Conservation (phyloP, 176 grass and related monocot species). For the Saccharum spontaneum region DNA sequence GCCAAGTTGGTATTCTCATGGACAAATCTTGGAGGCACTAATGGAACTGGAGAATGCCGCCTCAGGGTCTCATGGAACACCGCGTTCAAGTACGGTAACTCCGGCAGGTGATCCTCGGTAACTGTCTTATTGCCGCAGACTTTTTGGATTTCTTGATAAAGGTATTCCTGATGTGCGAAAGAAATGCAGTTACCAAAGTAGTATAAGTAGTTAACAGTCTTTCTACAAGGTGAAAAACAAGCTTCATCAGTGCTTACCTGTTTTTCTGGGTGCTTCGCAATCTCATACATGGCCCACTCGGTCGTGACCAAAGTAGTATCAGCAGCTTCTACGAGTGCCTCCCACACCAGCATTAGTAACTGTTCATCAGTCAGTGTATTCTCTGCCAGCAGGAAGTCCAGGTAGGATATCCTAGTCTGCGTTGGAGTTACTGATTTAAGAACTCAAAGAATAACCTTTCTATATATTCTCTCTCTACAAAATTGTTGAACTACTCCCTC, state of each 20-base stretch:
- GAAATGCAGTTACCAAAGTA: neutral
- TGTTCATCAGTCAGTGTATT: constrained; percentile 69
- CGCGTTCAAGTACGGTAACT: constrained; percentile 58
- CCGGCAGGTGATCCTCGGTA: constrained; percentile 62
- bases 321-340: constrained; percentile 68
- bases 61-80: constrained; percentile 86
- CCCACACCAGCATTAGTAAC: constrained; percentile 62
- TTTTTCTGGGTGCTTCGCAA: constrained; percentile 64
- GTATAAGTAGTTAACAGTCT: constrained; percentile 24
- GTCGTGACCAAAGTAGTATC: constrained; percentile 75
- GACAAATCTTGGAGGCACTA: constrained; percentile 71
- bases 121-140: constrained; percentile 50
- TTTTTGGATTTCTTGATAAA: constrained; percentile 65
- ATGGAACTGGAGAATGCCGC: constrained; percentile 55
- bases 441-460: neutral
- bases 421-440: neutral
- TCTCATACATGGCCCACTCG: constrained; percentile 91
- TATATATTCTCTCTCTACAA: neutral
- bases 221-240: neutral
- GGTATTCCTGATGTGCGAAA: constrained; percentile 52
- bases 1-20: constrained; percentile 64
- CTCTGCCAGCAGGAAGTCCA: constrained; percentile 69
- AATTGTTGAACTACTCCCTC: neutral
- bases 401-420: constrained; percentile 61
- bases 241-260: constrained; percentile 36